Evolutionary conservation across 495 filamentous ascomycete species (phyloP).

Genomic region (Tuber calosporum): DNA sequence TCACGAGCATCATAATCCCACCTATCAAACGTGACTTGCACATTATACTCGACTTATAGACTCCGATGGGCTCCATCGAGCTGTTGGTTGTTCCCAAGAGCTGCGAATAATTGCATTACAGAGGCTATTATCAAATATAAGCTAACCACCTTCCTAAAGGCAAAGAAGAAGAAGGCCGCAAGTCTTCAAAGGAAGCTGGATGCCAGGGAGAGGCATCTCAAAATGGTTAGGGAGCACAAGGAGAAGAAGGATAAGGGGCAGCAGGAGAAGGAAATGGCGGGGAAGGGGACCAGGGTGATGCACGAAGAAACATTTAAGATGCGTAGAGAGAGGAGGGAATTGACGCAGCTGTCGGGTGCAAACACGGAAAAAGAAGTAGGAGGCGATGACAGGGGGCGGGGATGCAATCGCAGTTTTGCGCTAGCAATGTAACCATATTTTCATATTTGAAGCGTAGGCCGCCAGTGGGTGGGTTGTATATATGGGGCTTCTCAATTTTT

Average conservation of each 20-base stretch:
- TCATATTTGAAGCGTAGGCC: too few species aligned
- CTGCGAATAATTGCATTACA: too few species aligned
- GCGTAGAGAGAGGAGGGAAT: too few species aligned
- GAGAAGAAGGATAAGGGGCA: conserved; percentile 42
- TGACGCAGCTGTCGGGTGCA: too few species aligned
- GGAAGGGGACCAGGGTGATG: neutral
- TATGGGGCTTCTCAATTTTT: too few species aligned
- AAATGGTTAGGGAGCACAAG: conserved; percentile 42
- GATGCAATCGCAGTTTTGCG: too few species aligned
- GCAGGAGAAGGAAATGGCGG: conserved; percentile 6
- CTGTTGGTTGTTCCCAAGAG: too few species aligned
- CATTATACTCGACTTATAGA: conserved; percentile 82
- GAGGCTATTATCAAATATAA: conserved; percentile 36
- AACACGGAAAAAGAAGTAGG: too few species aligned
- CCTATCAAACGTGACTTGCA: conserved; percentile 80
- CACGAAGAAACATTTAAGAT: too few species aligned
- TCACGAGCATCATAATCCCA: conserved; percentile 68
- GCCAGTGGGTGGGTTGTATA: too few species aligned
- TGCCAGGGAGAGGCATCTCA: conserved; percentile 38
- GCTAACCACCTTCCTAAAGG: neutral
- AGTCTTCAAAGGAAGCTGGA: conserved; percentile 15
- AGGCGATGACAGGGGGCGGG: too few species aligned
- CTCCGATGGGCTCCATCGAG: conserved; percentile 66
- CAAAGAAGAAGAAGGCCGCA: neutral
- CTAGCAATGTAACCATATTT: too few species aligned